These are phyloP conservation scores for Pelargonium australe DNA, from an alignment of 441 rosid genomes.

Conservation along the genomic window DNA sequence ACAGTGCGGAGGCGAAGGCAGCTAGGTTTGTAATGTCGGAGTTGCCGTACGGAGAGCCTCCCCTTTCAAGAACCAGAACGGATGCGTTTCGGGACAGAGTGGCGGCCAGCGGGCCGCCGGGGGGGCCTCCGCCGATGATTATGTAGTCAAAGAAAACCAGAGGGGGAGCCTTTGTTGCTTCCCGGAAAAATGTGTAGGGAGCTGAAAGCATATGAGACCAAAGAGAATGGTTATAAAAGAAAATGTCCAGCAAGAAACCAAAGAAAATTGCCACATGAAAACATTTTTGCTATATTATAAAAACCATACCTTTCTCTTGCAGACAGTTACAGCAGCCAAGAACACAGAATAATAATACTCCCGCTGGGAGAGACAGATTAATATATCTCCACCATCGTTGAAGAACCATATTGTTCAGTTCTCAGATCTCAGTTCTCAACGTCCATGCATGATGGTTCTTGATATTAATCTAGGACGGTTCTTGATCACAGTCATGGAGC, in stretches of 20 bases:
- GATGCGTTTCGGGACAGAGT: constrained; percentile 67
- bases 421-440: not conserved
- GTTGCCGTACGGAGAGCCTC: constrained; percentile 77
- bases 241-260: too few species aligned
- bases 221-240: too few species aligned
- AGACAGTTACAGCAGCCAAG: not conserved
- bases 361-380: too few species aligned
- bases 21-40: constrained; percentile 58
- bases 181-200: not conserved
- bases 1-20: constrained; percentile 64
- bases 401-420: not conserved
- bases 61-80: constrained; percentile 80
- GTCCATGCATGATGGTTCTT: too few species aligned
- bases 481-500: not conserved
- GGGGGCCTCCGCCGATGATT: constrained; percentile 85
- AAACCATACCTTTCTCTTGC: not conserved
- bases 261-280: too few species aligned
- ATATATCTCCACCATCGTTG: not conserved
- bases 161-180: not conserved
- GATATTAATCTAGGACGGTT: too few species aligned
- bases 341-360: not conserved
- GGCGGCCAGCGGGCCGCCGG: constrained; percentile 91
- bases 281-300: too few species aligned
- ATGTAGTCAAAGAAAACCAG: constrained; percentile 53
- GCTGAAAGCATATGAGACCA: not conserved